Evolutionary conservation across 768 basidiomycete genomes (phyloP).

Genomic region (Lentinula edodes): DNA sequence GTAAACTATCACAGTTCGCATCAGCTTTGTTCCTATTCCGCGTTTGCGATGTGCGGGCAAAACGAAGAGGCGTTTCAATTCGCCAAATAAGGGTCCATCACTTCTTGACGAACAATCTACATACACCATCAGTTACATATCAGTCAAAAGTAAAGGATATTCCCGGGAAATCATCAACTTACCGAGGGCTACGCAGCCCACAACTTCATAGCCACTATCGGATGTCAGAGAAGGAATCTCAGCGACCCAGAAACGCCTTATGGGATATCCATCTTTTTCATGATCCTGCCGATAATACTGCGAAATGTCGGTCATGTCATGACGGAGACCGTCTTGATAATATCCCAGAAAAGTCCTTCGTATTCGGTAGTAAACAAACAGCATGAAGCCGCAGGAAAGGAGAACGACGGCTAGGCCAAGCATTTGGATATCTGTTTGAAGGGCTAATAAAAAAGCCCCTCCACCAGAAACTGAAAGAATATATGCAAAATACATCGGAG

Average conservation of each 20-base stretch:
- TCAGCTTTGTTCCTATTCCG: conserved; percentile 2
- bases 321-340: not conserved
- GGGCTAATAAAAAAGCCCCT: not conserved
- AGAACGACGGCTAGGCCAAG: not conserved
- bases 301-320: conserved; percentile 2
- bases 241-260: conserved; percentile 4
- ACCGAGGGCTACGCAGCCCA: conserved; percentile 7
- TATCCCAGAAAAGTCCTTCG: not conserved
- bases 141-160: not conserved
- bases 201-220: conserved; percentile 4
- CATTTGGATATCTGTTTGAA: not conserved
- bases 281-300: not conserved
- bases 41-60: conserved; percentile 1
- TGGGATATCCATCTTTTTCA: not conserved
- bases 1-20: not conserved
- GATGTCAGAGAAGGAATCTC: conserved; percentile 1
- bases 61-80: conserved; percentile 3
- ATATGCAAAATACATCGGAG: conserved; percentile 5
- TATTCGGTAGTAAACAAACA: conserved; percentile 1
- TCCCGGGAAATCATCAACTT: not conserved
- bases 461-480: not conserved
- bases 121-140: too few species aligned
- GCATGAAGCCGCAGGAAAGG: not conserved
- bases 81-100: not conserved
- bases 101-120: conserved; percentile 1